A percentile compares a stretch with the other conserved stretches of the same genome.
Evolutionary conservation across 2,329 filamentous ascomycete species (phyloP).

Genomic region (Nemania bipapillata): DNA sequence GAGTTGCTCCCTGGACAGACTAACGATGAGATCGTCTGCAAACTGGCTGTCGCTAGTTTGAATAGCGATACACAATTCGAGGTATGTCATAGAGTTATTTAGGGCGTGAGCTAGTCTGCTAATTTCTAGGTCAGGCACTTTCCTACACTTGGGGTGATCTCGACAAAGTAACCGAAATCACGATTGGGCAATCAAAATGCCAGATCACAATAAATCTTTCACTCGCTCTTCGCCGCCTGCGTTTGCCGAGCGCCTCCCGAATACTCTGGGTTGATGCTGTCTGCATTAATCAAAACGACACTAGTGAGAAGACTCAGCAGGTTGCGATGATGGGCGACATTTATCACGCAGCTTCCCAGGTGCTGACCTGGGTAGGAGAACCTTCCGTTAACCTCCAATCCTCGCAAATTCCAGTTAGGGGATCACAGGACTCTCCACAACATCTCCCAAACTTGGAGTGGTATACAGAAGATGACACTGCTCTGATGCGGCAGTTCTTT

Average conservation of each 20-base stretch:
- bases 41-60: not conserved
- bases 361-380: not conserved
- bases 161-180: slow-evolving; percentile 1
- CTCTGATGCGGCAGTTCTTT: not conserved
- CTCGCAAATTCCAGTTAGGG: not conserved
- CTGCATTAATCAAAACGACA: slow-evolving; percentile 5
- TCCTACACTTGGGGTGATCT: slow-evolving; percentile 1
- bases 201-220: not conserved
- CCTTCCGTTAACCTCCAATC: not conserved
- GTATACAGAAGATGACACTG: slow-evolving; percentile 1
- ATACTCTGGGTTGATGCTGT: slow-evolving; percentile 8
- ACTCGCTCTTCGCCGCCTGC: not conserved
- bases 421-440: not conserved
- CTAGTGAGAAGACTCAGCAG: not conserved
- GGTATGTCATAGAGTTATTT: not conserved
- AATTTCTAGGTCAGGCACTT: not conserved
- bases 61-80: not conserved
- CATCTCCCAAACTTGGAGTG: not conserved
- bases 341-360: slow-evolving; percentile 1
- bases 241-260: not conserved
- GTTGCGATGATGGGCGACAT: slow-evolving; percentile 8
- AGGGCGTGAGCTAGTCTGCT: not conserved
- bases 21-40: slow-evolving; percentile 1
- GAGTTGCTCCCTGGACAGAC: not conserved
- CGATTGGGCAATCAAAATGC: slow-evolving; percentile 2